Conservation (phyloP, 163 green algal genomes). For the Scenedesmus sp. region DNA sequence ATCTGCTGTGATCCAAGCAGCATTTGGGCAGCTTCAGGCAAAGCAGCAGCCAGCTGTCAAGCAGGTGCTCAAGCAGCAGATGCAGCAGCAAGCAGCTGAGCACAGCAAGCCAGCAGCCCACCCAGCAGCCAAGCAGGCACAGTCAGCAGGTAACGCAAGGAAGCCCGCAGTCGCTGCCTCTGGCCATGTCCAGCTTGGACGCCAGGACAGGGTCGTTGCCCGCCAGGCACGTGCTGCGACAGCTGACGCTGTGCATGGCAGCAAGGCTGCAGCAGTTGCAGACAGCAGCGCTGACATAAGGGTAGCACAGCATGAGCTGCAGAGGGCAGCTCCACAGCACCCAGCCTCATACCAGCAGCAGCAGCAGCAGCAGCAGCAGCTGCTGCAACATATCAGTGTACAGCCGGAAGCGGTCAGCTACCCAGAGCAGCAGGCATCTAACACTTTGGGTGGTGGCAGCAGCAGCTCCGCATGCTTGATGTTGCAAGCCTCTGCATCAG, state of each 20-base stretch:
- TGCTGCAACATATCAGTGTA: background rate
- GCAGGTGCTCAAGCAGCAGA: background rate
- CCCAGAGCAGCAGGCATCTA: background rate
- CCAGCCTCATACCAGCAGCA: too few species aligned
- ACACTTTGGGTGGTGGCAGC: background rate
- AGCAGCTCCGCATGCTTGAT: background rate
- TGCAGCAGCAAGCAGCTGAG: background rate
- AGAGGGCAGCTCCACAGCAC: background rate
- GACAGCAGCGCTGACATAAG: background rate
- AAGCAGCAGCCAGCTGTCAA: slow-evolving; percentile 14
- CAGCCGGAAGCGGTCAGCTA: background rate
- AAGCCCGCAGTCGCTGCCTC: background rate
- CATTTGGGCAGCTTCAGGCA: background rate
- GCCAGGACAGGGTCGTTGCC: too few species aligned
- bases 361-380: slow-evolving; percentile 13
- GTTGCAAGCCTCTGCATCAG: background rate
- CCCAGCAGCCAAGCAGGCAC: background rate
- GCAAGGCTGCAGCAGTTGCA: background rate
- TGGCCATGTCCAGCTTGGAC: background rate
- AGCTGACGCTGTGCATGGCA: background rate
- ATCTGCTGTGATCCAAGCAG: background rate
- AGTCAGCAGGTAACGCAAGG: background rate
- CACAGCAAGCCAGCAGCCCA: background rate
- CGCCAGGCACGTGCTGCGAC: background rate
- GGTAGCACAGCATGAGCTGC: background rate